Conservation (phyloP, 495 filamentous ascomycete genomes). For the Tetracladium marchalianum region DNA sequence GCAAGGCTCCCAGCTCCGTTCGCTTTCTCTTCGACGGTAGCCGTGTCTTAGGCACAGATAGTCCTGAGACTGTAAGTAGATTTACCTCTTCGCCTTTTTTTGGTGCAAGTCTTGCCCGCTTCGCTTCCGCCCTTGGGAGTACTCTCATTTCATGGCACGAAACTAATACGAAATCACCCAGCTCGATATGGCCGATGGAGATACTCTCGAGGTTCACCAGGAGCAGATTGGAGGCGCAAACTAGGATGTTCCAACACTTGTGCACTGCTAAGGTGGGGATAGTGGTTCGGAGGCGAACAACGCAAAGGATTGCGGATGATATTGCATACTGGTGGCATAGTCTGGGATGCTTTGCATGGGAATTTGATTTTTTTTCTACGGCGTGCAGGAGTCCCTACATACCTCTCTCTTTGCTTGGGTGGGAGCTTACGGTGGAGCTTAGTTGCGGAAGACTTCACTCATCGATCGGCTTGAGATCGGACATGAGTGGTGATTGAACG, state of each 20-base stretch:
- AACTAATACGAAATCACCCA: conserved; percentile 26
- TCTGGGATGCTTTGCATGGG: conserved; percentile 6
- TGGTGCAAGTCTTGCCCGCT: neutral
- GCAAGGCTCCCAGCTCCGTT: conserved; percentile 73
- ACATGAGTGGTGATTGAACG: no score
- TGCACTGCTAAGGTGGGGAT: no score
- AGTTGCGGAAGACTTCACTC: no score
- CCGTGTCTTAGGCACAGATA: conserved; percentile 80
- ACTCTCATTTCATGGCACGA: neutral
- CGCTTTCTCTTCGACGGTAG: conserved; percentile 95
- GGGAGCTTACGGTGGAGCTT: no score
- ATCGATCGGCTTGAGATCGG: no score
- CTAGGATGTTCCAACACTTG: conserved; percentile 5
- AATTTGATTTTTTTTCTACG: conserved; percentile 12
- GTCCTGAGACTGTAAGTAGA: conserved; percentile 79
- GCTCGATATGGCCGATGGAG: conserved; percentile 96
- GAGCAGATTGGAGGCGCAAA: conserved; percentile 78
- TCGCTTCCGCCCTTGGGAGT: neutral
- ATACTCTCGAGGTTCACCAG: conserved; percentile 95
- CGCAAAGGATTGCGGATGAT: neutral
- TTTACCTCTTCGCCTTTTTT: neutral
- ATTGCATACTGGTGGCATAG: conserved; percentile 14
- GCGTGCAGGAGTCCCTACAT: conserved; percentile 7
- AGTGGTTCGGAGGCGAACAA: neutral
- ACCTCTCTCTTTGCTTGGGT: no score